A percentile compares a stretch with the other conserved stretches of the same genome.
phyloP scores from a whole-genome alignment of 805 yeast species.

The Cyberlindnera veronae region DNA sequence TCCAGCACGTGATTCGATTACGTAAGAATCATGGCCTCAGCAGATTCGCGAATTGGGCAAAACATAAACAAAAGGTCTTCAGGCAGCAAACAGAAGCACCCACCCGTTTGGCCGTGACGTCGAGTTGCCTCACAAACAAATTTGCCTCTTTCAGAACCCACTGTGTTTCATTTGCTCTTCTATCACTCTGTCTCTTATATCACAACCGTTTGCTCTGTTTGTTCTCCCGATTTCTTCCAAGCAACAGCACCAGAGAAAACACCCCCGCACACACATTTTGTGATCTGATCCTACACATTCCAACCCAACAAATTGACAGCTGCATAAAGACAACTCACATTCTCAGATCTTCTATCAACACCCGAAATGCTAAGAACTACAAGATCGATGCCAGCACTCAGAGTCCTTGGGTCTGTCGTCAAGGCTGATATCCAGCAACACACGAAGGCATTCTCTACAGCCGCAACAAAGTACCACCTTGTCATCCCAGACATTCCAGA shows the following conservation, averaged over 20 bases:
- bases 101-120: neutral
- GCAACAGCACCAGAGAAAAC: no score
- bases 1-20: neutral
- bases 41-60: neutral
- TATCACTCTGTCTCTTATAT: no score
- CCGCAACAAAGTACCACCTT: constrained; percentile 19
- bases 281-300: no score
- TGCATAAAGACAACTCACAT: neutral
- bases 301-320: neutral
- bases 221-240: no score
- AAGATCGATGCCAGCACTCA: constrained; percentile 29
- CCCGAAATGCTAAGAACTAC: constrained; percentile 26
- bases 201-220: no score
- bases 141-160: no score
- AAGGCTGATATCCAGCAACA: constrained; percentile 12
- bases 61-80: neutral
- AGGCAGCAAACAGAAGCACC: neutral
- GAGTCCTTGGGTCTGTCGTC: constrained; percentile 13
- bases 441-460: constrained; percentile 9
- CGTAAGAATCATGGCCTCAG: neutral
- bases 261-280: no score
- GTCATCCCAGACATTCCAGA: constrained; percentile 24
- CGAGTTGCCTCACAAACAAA: no score
- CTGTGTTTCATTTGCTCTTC: no score
- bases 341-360: neutral